Evolutionary conservation across 257 asterid species (phyloP).

Genomic region (Solanum rostratum): DNA sequence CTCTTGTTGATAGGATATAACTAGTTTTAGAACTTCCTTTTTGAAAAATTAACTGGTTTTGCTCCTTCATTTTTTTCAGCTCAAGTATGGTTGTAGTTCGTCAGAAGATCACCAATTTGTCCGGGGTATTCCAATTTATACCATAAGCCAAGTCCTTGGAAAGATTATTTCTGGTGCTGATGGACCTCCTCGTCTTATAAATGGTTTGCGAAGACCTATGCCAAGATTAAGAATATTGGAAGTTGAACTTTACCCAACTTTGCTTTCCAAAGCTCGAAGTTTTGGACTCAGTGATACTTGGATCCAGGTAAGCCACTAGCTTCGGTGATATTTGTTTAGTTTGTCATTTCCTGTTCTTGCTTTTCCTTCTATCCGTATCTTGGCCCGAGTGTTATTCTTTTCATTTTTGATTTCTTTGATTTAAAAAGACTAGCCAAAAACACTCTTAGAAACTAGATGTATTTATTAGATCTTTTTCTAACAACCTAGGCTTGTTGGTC

Average conservation of each 20-base stretch:
- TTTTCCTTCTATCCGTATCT: neutral
- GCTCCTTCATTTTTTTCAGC: slow-evolving; percentile 31
- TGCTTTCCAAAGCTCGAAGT: slow-evolving; percentile 99
- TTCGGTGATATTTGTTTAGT: neutral
- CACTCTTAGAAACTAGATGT: neutral
- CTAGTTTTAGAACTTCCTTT: neutral
- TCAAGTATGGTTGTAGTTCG: slow-evolving; percentile 66
- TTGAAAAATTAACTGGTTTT: neutral
- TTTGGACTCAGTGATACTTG: slow-evolving; percentile 89
- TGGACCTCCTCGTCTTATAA: slow-evolving; percentile 63
- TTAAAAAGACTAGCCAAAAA: neutral
- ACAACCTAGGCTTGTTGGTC: neutral
- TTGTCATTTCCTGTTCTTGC: neutral
- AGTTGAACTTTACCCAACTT: slow-evolving; percentile 90
- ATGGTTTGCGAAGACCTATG: slow-evolving; percentile 83
- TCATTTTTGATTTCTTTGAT: neutral
- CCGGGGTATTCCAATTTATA: slow-evolving; percentile 79
- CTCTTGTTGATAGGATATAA: neutral
- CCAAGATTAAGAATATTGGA: slow-evolving; percentile 79
- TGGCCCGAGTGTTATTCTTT: neutral
- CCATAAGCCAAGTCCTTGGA: slow-evolving; percentile 62
- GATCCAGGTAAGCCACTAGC: slow-evolving; percentile 58
- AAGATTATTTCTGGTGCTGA: slow-evolving; percentile 52
- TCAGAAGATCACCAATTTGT: slow-evolving; percentile 95
- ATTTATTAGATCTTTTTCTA: neutral